phyloP scores from a whole-genome alignment of 768 basidiomycete genomes.

The Russula griseocarnosa region DNA sequence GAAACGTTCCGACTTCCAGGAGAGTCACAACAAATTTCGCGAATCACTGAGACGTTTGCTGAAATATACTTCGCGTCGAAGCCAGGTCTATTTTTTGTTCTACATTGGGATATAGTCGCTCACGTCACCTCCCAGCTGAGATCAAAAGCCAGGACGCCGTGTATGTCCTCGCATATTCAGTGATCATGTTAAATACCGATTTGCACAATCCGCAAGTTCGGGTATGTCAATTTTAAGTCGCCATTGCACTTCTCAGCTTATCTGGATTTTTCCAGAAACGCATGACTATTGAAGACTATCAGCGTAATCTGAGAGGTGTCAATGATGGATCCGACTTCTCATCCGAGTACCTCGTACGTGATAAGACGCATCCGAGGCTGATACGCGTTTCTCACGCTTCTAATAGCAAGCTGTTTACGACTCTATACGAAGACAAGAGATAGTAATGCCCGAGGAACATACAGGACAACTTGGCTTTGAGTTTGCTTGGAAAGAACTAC shows the following conservation, averaged over 20 bases:
- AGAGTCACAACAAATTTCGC: constrained; percentile 87
- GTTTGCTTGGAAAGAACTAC: constrained; percentile 96
- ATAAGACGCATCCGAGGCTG: not conserved
- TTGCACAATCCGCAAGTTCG: constrained; percentile 90
- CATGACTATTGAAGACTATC: constrained; percentile 95
- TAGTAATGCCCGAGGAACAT: constrained; percentile 97
- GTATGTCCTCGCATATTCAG: constrained; percentile 89
- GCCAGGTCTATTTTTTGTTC: constrained; percentile 51
- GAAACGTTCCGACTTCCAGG: constrained; percentile 94
- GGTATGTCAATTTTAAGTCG: constrained; percentile 44
- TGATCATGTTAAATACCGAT: constrained; percentile 99
- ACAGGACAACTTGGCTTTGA: constrained; percentile 95
- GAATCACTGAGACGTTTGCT: constrained; percentile 95
- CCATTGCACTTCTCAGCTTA: constrained; percentile 4
- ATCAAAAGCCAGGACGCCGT: constrained; percentile 90
- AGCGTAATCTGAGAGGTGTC: constrained; percentile 85
- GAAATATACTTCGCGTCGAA: constrained; percentile 80
- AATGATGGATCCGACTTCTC: constrained; percentile 84
- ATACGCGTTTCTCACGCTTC: constrained; percentile 4
- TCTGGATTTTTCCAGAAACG: constrained; percentile 60
- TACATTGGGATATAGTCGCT: not conserved
- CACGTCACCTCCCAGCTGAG: constrained; percentile 51
- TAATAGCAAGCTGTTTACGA: constrained; percentile 84
- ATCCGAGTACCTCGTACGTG: constrained; percentile 72
- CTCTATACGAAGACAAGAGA: constrained; percentile 89